Base-by-base conservation (phyloP, 352 stramenopile species). In the Phytophthora colocasiae region DNA sequence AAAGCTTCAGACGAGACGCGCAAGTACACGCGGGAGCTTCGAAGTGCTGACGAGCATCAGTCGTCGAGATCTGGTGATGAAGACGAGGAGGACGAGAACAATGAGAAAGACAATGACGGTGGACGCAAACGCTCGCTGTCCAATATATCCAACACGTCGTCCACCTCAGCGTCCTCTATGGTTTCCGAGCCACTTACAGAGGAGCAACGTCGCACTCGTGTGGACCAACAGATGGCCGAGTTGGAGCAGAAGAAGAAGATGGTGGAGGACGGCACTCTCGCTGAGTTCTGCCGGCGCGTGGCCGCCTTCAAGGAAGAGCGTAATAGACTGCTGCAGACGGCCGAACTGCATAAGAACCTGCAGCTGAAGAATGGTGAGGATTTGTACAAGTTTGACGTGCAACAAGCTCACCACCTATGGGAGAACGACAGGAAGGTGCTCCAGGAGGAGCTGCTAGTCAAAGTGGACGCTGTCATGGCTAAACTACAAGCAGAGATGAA, bases 351-450 rank as follows among this genome's bases (percentile, higher is more conserved):
- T 71, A 90, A 91, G 65, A 89, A 88, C 53, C 63, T 95, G 26
- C 87, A 95, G 72, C 70, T 95, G n/a, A 92, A 91, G 62, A 95
- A 95, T 69, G 81, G 77, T 45, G 66, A 90, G 46, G 84, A 95
- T 38, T 71, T 95, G 11, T 88, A 90, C 58, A 78, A 73, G n/a
- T 93, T 92, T 64, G 85, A 93, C 49, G 73, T 91, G 27, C 85
- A 95, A 62, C 76, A 77, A 17, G 85, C 84, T 0, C 65, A 91
- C 27, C 73, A 95, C 58, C 64, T 95, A 34, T 93, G 79, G 74
- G 44, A 88, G 54, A 75, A 90, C 47, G 81, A 74, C 24, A 86
- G 90, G 48, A 68, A 82, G 24, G 64, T 65, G 41, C 58, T 92
- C 22, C 87, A 92, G 70, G 60, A 72, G 3, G 67, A 82, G 24